Conservation (phyloP, 768 basidiomycete genomes). For the Megacollybia marginata region DNA sequence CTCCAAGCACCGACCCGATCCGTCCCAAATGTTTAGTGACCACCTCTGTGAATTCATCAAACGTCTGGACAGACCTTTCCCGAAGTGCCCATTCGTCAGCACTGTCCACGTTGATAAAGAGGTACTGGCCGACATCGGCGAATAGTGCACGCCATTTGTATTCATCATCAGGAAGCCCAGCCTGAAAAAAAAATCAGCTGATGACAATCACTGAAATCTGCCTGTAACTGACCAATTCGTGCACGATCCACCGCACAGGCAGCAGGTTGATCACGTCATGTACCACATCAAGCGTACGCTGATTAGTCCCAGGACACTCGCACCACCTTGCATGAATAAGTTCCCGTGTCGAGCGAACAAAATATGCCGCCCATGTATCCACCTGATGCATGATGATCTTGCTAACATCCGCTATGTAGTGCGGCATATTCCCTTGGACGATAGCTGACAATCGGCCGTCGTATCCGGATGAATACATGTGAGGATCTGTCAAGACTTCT, state of each 20-base stretch:
- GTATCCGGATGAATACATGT: slow-evolving; percentile 18
- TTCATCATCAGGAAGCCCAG: slow-evolving; percentile 34
- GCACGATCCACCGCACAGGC: slow-evolving; percentile 55
- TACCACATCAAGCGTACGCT: slow-evolving; percentile 39
- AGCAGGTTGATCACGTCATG: slow-evolving; percentile 59
- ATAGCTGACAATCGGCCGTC: slow-evolving; percentile 10
- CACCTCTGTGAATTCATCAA: slow-evolving; percentile 18
- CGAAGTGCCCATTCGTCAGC: slow-evolving; percentile 41
- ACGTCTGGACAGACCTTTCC: slow-evolving; percentile 27
- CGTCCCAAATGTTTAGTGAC: slow-evolving; percentile 24
- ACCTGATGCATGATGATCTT: background rate
- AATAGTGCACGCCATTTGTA: slow-evolving; percentile 33
- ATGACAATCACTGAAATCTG: background rate
- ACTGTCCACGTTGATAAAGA: slow-evolving; percentile 36
- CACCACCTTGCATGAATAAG: slow-evolving; percentile 4
- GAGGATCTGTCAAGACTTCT: slow-evolving; percentile 21
- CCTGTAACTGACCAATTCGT: slow-evolving; percentile 37
- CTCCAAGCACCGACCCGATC: slow-evolving; percentile 3
- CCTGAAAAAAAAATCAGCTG: slow-evolving; percentile 19
- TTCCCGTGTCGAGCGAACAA: slow-evolving; percentile 2
- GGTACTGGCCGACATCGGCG: slow-evolving; percentile 41
- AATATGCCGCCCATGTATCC: slow-evolving; percentile 4
- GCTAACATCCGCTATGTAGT: slow-evolving; percentile 13
- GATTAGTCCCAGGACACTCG: background rate
- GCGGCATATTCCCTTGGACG: slow-evolving; percentile 14